Percentiles rank a stretch among this genome's conserved stretches.
phyloP scores from a whole-genome alignment of 139 green algal genomes.

The Marvania coccoides region DNA sequence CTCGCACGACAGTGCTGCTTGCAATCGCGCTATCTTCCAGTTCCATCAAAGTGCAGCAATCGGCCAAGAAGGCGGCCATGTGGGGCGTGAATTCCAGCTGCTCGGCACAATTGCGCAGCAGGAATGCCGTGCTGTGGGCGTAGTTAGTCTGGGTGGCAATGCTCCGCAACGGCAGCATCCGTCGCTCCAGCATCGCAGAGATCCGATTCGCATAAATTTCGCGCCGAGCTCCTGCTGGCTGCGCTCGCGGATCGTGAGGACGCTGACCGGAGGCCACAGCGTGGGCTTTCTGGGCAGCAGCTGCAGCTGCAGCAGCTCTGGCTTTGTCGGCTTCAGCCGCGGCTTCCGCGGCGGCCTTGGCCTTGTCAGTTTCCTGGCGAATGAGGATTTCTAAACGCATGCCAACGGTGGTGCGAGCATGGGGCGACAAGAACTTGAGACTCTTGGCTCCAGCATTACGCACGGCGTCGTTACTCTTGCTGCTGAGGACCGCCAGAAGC shows the following conservation, averaged over 20 bases:
- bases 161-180: constrained; percentile 50
- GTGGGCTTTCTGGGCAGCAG: not conserved
- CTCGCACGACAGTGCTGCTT: not conserved
- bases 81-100: constrained; percentile 16
- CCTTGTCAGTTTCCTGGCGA: not conserved
- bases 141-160: constrained; percentile 20
- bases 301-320: not conserved
- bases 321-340: not conserved
- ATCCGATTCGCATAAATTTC: not conserved
- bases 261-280: no score
- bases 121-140: constrained; percentile 23
- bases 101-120: constrained; percentile 9
- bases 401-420: not conserved
- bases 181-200: constrained; percentile 26
- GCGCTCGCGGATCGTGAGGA: no score
- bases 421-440: not conserved
- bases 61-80: constrained; percentile 28
- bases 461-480: constrained; percentile 23
- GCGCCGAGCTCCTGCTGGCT: no score
- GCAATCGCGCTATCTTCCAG: constrained; percentile 34
- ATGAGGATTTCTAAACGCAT: no score
- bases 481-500: constrained; percentile 21
- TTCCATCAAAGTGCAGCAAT: constrained; percentile 47
- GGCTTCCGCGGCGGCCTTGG: not conserved
- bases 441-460: constrained; percentile 19